Percentiles rank a stretch among this genome's conserved stretches.
Conservation (phyloP, 139 green algal genomes). For the Coccomyxa sp. region DNA sequence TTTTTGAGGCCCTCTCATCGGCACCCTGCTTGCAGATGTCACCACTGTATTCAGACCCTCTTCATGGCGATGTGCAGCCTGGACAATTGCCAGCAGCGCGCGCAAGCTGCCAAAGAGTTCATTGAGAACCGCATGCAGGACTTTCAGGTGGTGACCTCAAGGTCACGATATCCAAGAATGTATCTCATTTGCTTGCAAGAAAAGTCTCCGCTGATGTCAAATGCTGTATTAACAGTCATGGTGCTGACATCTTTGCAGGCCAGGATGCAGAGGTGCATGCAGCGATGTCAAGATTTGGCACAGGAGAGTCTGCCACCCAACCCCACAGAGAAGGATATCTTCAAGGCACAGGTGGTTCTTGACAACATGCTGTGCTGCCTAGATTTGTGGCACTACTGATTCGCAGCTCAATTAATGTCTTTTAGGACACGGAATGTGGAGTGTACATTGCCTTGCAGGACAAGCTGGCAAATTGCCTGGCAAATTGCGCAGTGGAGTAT, state of each 20-base stretch:
- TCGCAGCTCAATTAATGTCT: neutral
- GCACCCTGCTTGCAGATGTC: too few relatives aligned
- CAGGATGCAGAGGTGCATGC: conserved; percentile 20
- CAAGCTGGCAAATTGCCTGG: conserved; percentile 28
- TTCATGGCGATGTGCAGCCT: neutral
- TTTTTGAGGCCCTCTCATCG: too few relatives aligned
- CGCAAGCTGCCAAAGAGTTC: neutral
- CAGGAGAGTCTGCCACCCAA: conserved; percentile 10
- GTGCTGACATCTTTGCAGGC: conserved; percentile 31
- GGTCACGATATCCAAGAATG: too few relatives aligned
- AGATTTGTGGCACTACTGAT: neutral
- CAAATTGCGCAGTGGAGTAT: conserved; percentile 42
- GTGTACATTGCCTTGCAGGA: conserved; percentile 17
- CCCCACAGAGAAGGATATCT: conserved; percentile 32
- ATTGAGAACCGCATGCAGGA: neutral
- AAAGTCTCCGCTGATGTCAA: too few relatives aligned
- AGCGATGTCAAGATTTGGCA: neutral
- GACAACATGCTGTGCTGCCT: neutral
- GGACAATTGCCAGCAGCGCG: neutral
- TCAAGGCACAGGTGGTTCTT: conserved; percentile 20
- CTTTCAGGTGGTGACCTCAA: neutral
- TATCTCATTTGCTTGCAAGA: too few relatives aligned
- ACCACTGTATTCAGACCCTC: too few relatives aligned
- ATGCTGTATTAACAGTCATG: too few relatives aligned
- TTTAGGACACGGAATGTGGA: neutral